Evolutionary conservation across 306 rosid genomes (phyloP).

Genomic region (Sicyos baderoa): DNA sequence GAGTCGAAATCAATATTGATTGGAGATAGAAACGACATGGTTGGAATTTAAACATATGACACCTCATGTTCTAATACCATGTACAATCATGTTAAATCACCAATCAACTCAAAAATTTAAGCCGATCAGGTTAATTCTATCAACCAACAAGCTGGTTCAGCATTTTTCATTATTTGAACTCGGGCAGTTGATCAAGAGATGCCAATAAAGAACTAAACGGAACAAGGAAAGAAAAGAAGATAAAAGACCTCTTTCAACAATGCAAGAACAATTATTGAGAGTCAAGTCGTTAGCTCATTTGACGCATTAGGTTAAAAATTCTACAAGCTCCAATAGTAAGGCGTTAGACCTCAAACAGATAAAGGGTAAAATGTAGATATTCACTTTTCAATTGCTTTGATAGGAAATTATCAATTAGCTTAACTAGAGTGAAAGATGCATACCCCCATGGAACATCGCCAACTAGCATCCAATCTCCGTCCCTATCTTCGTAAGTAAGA

Average conservation of each 20-base stretch:
- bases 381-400: background rate
- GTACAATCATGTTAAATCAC: no score
- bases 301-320: background rate
- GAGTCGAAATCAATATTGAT: no score
- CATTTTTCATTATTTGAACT: no score
- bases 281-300: background rate
- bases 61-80: no score
- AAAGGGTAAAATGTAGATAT: background rate
- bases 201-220: no score
- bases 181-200: no score
- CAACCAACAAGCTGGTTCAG: background rate
- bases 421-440: constrained; percentile 16
- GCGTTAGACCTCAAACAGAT: background rate
- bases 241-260: background rate
- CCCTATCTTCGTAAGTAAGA: constrained; percentile 92
- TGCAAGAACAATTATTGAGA: background rate
- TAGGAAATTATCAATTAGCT: background rate
- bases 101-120: no score
- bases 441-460: constrained; percentile 99
- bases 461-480: constrained; percentile 99
- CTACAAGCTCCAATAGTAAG: background rate
- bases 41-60: no score
- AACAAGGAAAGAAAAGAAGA: no score
- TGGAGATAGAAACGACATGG: no score
- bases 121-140: no score